Base-by-base conservation (phyloP, 2,329 filamentous ascomycete species). In the Aspergillus ochraceoroseus region DNA sequence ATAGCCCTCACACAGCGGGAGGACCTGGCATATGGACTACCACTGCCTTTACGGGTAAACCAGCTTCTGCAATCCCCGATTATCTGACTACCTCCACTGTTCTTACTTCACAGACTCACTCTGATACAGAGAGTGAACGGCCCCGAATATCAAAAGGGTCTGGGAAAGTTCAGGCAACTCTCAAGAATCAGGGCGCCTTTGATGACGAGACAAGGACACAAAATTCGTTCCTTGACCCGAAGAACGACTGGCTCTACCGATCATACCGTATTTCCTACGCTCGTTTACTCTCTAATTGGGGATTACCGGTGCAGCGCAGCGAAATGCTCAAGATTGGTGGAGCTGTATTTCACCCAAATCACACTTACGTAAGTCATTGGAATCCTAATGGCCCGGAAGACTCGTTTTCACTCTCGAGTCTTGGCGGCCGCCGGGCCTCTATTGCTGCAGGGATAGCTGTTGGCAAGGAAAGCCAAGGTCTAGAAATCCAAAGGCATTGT, bases 281-380 rank as follows among this genome's bases (percentile, higher is more conserved):
- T 3, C 65, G 78, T 32, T 64, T 79, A 40, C 66, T 82, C 3
- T 72, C 71, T n/a, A 70, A 73, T 6, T 82, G 78, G 79, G 71
- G 70, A 8, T 50, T 82, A 7, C 63, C 70, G 8, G 67, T 75
- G 14, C 66, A 75, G 47, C 69, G 72, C 34, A 72, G 73, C 9
- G 78, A 82, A 56, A 64, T 82, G 2, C 64, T 80, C 17, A 80
- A 79, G 49, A 74, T 76, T 42, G 72, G 74, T 34, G 67, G 68
- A 0, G 52, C 70, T 4, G 57, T 63, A 7, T 59, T 62, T 1
- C 64, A 65, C 41, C 62, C 62, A 23, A 34, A 39, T n/a, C 53
- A 57, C 19, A 20, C 44, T 34, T 45, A 41, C 18, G 37, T 44
- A 19, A 49, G 46, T 25, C 50, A 53, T 17, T 49, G 52, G 49